phyloP scores from a whole-genome alignment of 305 asterid genomes.

The Rubia balearica region DNA sequence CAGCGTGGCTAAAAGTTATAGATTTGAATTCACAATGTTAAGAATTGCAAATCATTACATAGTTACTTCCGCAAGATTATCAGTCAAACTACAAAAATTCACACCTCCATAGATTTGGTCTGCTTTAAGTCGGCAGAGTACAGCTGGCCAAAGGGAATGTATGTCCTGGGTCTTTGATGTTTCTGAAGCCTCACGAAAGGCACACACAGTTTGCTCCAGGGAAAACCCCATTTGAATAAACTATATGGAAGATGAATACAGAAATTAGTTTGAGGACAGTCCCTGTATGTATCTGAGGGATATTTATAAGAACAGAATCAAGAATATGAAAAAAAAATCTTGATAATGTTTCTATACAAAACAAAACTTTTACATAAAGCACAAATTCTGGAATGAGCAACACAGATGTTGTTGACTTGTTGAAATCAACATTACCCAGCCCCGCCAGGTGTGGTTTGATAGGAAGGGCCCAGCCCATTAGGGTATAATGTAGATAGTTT shows the following conservation, averaged over 20 bases:
- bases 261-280: constrained; percentile 14
- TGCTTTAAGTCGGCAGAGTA: constrained; percentile 58
- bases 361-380: background rate
- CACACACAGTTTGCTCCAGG: constrained; percentile 40
- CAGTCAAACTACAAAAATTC: constrained; percentile 19
- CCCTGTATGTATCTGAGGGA: background rate
- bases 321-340: background rate
- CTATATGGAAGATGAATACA: constrained; percentile 30
- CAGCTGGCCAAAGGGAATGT: constrained; percentile 55
- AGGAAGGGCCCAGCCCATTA: background rate
- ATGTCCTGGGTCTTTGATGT: constrained; percentile 43
- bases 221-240: constrained; percentile 56
- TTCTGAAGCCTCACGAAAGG: constrained; percentile 43
- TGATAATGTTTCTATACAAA: background rate
- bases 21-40: background rate
- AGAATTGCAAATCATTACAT: constrained; percentile 11
- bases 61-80: constrained; percentile 18
- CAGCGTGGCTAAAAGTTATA: background rate
- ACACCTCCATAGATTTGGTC: constrained; percentile 52
- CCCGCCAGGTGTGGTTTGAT: background rate
- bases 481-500: background rate
- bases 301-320: background rate
- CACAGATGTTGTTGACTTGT: background rate
- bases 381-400: background rate
- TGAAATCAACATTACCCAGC: background rate